Evolutionary conservation across 1,284 basidiomycete genomes (phyloP).

Genomic region (Gomphus sp.): DNA sequence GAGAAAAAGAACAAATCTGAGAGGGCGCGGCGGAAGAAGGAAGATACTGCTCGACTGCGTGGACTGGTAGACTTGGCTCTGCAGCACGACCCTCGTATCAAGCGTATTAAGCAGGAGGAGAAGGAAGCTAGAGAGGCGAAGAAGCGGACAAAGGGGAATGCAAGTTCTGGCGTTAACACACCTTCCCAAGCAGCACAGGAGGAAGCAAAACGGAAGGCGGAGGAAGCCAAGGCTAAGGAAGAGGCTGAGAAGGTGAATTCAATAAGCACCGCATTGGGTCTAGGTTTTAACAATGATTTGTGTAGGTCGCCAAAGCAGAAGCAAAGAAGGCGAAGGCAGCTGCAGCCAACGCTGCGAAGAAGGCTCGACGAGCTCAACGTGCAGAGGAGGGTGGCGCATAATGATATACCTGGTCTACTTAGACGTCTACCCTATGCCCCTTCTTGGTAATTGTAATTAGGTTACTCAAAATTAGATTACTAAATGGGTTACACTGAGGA

Average conservation of each 20-base stretch:
- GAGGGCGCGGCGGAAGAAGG: constrained; percentile 94
- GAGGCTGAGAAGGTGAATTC: constrained; percentile 53
- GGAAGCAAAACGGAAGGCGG: constrained; percentile 67
- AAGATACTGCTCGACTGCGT: constrained; percentile 89
- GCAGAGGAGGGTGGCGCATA: constrained; percentile 18
- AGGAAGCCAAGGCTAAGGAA: constrained; percentile 57
- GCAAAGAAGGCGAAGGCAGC: constrained; percentile 81
- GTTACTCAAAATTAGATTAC: no score
- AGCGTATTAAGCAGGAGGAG: constrained; percentile 94
- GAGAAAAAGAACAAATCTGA: constrained; percentile 99
- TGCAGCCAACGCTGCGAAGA: constrained; percentile 89
- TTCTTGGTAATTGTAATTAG: neutral
- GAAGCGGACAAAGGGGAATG: constrained; percentile 53
- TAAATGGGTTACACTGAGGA: no score
- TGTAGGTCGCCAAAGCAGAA: constrained; percentile 59
- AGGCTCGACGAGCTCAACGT: constrained; percentile 66
- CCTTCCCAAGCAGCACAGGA: constrained; percentile 55
- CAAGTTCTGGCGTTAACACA: constrained; percentile 24
- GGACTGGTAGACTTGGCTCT: constrained; percentile 84
- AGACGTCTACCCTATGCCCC: neutral
- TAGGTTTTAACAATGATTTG: constrained; percentile 2
- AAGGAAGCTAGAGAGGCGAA: constrained; percentile 93
- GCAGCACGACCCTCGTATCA: constrained; percentile 89
- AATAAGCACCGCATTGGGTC: constrained; percentile 10
- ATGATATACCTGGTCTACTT: constrained; percentile 10